Conservation (phyloP, 2,329 filamentous ascomycete species). For the Cylindrodendrum hubeiense region DNA sequence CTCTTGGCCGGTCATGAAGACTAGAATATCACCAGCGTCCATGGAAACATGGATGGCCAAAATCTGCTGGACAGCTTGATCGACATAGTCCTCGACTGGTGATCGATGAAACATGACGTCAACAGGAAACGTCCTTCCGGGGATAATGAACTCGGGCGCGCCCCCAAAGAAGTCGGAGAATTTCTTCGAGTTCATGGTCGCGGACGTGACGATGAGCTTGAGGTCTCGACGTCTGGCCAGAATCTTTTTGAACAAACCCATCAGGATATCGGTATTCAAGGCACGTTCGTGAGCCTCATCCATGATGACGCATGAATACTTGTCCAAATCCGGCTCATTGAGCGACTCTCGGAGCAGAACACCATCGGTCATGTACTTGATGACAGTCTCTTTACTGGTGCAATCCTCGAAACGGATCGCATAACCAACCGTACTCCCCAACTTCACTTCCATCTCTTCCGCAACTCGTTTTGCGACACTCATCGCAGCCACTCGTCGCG, state of each 20-base stretch:
- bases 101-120: conserved; percentile 96
- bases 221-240: conserved; percentile 88
- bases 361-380: conserved; percentile 99
- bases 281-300: conserved; percentile 98
- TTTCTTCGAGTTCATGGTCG: conserved; percentile 97
- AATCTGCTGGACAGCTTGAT: conserved; percentile 95
- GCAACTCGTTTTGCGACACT: conserved; percentile 98
- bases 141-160: conserved; percentile 96
- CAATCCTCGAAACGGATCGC: conserved; percentile 99
- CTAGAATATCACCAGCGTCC: conserved; percentile 90
- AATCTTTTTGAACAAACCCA: conserved; percentile 98
- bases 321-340: conserved; percentile 91
- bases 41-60: conserved; percentile 97
- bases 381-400: conserved; percentile 92
- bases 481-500: conserved; percentile 97
- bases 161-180: conserved; percentile 97
- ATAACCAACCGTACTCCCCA: conserved; percentile 92
- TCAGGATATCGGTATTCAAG: conserved; percentile 95
- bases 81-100: conserved; percentile 97
- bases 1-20: conserved; percentile 99
- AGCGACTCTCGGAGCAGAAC: conserved; percentile 93
- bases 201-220: conserved; percentile 97
- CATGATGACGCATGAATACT: conserved; percentile 99
- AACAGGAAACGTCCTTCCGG: conserved; percentile 95
- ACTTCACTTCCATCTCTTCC: conserved; percentile 96